These are phyloP conservation scores for Botryotinia convoluta DNA, from an alignment of 2,329 filamentous ascomycete genomes.

Conservation along the genomic window DNA sequence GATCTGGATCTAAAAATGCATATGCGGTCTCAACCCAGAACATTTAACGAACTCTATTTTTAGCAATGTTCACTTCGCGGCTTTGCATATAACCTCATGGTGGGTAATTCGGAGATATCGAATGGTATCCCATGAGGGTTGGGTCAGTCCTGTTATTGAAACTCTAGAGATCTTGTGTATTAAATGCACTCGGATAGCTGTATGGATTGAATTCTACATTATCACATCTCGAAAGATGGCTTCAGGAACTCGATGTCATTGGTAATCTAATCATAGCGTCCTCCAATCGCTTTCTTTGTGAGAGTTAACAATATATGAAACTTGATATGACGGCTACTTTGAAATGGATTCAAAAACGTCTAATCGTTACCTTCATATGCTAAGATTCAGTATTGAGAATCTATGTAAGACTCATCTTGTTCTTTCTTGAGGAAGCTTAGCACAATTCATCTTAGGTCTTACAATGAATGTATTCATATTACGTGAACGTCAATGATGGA, in stretches of 20 bases:
- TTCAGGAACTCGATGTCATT: not conserved
- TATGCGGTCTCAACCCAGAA: not conserved
- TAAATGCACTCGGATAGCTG: not conserved
- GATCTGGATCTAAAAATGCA: not conserved
- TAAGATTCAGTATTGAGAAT: not conserved
- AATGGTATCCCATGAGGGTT: not conserved
- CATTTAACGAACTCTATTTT: not conserved
- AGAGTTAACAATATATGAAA: not conserved
- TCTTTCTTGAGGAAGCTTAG: not conserved
- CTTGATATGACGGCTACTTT: not conserved
- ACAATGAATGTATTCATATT: not conserved
- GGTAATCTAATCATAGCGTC: not conserved
- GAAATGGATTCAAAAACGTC: not conserved
- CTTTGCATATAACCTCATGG: not conserved
- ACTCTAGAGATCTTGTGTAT: not conserved
- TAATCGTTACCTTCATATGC: not conserved
- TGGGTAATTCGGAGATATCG: fast-evolving
- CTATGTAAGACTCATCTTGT: not conserved
- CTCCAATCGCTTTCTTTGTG: not conserved
- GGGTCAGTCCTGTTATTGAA: fast-evolving
- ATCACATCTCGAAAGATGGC: not conserved
- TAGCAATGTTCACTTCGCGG: not conserved
- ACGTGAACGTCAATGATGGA: too few relatives aligned
- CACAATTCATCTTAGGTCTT: not conserved
- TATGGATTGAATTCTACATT: not conserved